A percentile compares a stretch with the other conserved stretches of the same genome.
Conservation (phyloP, 2,329 filamentous ascomycete genomes). For the Colletotrichum viniferum region DNA sequence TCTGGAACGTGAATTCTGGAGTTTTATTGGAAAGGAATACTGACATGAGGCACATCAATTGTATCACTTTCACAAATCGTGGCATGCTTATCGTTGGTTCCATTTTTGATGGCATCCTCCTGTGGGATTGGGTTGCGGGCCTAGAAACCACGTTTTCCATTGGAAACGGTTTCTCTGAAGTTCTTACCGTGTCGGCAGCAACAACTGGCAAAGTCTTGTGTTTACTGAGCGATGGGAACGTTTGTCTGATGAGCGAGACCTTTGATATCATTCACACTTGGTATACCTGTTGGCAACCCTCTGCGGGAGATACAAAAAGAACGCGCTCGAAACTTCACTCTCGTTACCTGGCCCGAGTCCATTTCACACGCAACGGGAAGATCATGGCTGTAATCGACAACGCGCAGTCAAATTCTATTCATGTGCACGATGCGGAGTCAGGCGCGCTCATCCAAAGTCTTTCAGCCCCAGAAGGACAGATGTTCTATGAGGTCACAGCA, state of each 20-base stretch:
- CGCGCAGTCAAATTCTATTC: neutral
- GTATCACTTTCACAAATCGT: neutral
- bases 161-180: neutral
- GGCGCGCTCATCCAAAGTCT: neutral
- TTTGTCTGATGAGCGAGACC: neutral
- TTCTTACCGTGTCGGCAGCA: neutral
- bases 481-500: neutral
- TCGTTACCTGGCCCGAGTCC: no score
- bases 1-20: neutral
- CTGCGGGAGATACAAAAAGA: no score
- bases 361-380: neutral
- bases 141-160: neutral
- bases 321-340: no score
- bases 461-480: neutral
- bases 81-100: neutral
- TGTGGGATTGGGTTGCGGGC: neutral
- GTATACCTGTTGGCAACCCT: neutral
- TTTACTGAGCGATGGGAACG: neutral
- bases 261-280: neutral
- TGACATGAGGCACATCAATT: neutral
- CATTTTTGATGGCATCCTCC: fast-evolving
- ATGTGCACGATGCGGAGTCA: neutral
- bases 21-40: neutral
- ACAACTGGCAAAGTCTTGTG: neutral
- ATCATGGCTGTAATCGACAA: neutral